Evolutionary conservation across 2,329 filamentous ascomycete genomes (phyloP).

Genomic region (Fusarium nurragi): DNA sequence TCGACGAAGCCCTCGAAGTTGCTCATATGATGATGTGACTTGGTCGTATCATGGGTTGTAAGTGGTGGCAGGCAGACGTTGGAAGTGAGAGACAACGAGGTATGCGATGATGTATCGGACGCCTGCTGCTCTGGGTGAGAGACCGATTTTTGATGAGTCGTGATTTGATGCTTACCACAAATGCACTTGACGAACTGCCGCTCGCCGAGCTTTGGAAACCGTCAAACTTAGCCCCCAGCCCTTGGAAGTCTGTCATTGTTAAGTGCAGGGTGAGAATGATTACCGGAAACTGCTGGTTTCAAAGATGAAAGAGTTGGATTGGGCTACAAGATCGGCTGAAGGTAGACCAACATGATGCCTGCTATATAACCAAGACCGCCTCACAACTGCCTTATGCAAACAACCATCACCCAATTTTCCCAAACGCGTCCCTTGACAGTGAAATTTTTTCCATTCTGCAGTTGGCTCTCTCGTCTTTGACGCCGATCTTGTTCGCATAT

Average conservation of each 20-base stretch:
- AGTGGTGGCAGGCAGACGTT: slow-evolving; percentile 35
- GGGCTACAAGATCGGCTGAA: not conserved
- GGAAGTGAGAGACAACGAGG: slow-evolving; percentile 39
- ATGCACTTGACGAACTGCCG: slow-evolving; percentile 38
- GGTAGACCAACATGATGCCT: not conserved
- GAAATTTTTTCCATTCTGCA: slow-evolving; percentile 36
- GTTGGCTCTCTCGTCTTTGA: slow-evolving; percentile 26
- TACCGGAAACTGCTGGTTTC: not conserved
- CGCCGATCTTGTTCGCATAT: slow-evolving; percentile 14
- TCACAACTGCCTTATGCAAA: slow-evolving; percentile 2
- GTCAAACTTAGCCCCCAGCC: slow-evolving; percentile 39
- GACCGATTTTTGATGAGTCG: not conserved
- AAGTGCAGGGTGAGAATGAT: not conserved
- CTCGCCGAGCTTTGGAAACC: slow-evolving; percentile 41
- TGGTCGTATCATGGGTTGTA: slow-evolving; percentile 42
- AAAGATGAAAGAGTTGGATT: not conserved
- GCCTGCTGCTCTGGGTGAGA: slow-evolving; percentile 36
- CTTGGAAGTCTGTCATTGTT: slow-evolving; percentile 38
- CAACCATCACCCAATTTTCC: not conserved
- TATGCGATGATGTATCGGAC: slow-evolving; percentile 43
- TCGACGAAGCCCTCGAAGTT: slow-evolving; percentile 34
- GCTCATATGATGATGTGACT: slow-evolving; percentile 42
- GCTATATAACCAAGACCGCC: slow-evolving; percentile 19
- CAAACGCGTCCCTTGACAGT: not conserved
- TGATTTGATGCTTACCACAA: slow-evolving; percentile 31